These are phyloP conservation scores for Ophiocordyceps camponoti-floridani DNA, from an alignment of 2,329 filamentous ascomycete species.

Conservation along the genomic window DNA sequence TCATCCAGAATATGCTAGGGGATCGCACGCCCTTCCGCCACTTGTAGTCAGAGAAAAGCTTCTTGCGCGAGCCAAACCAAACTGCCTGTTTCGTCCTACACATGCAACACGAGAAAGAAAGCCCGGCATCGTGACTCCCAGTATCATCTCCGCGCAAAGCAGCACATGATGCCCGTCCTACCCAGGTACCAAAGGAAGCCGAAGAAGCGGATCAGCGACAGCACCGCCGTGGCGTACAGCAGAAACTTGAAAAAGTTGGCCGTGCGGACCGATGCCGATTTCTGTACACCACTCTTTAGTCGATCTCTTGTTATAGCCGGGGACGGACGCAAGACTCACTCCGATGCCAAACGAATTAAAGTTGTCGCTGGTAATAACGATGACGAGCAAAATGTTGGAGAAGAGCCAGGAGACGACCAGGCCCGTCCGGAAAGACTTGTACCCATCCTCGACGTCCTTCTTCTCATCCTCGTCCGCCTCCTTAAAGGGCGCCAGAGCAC, in stretches of 20 bases:
- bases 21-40: too few species aligned
- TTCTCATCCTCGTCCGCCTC: slow-evolving; percentile 59
- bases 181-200: slow-evolving; percentile 92
- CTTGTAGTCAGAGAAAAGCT: not conserved
- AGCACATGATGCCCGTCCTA: slow-evolving; percentile 90
- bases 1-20: not conserved
- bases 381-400: slow-evolving; percentile 71
- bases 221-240: slow-evolving; percentile 69
- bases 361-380: slow-evolving; percentile 77
- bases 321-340: slow-evolving; percentile 38
- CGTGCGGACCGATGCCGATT: slow-evolving; percentile 54
- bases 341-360: slow-evolving; percentile 71
- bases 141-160: slow-evolving; percentile 63
- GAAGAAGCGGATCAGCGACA: slow-evolving; percentile 76
- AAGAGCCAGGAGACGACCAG: slow-evolving; percentile 93
- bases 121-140: not conserved
- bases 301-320: not conserved
- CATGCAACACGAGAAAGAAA: not conserved
- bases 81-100: not conserved
- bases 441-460: slow-evolving; percentile 88
- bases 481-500: slow-evolving; percentile 71
- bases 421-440: slow-evolving; percentile 98
- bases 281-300: slow-evolving; percentile 22
- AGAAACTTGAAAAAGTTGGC: slow-evolving; percentile 82
- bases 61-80: not conserved